Evolutionary conservation across 2,329 filamentous ascomycete species (phyloP).

Genomic region (Monosporascus cannonballus): DNA sequence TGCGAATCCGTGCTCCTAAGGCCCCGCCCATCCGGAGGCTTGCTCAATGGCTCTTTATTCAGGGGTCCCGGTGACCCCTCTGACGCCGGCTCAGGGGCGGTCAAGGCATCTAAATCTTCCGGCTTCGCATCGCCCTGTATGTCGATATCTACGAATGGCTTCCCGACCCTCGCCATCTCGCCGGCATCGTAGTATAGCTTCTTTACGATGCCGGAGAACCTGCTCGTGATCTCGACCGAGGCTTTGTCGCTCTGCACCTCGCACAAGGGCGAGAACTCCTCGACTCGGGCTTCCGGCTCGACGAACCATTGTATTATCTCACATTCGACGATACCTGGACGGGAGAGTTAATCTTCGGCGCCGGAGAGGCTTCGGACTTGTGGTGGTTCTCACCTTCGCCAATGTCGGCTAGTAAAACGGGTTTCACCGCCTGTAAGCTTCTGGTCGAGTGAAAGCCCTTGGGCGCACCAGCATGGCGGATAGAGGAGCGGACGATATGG

Average conservation of each 20-base stretch:
- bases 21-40: conserved; percentile 10
- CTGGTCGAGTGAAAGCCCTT: conserved; percentile 46
- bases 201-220: conserved; percentile 92
- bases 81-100: conserved; percentile 25
- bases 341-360: not conserved
- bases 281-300: conserved; percentile 86
- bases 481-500: conserved; percentile 26
- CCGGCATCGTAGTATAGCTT: conserved; percentile 93
- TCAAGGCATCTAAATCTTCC: conserved; percentile 45
- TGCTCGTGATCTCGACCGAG: conserved; percentile 83
- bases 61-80: conserved; percentile 19
- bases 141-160: conserved; percentile 92
- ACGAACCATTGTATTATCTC: conserved; percentile 99
- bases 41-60: conserved; percentile 16
- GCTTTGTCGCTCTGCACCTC: conserved; percentile 99
- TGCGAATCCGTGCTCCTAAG: conserved; percentile 2
- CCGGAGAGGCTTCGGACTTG: not conserved
- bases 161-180: conserved; percentile 92
- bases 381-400: conserved; percentile 60
- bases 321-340: conserved; percentile 86
- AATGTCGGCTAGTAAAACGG: conserved; percentile 78
- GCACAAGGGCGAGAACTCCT: conserved; percentile 96
- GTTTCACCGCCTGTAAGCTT: conserved; percentile 58
- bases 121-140: conserved; percentile 70
- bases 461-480: conserved; percentile 20